phyloP scores from a whole-genome alignment of 2,329 filamentous ascomycete species.

The Xylaria sp. region DNA sequence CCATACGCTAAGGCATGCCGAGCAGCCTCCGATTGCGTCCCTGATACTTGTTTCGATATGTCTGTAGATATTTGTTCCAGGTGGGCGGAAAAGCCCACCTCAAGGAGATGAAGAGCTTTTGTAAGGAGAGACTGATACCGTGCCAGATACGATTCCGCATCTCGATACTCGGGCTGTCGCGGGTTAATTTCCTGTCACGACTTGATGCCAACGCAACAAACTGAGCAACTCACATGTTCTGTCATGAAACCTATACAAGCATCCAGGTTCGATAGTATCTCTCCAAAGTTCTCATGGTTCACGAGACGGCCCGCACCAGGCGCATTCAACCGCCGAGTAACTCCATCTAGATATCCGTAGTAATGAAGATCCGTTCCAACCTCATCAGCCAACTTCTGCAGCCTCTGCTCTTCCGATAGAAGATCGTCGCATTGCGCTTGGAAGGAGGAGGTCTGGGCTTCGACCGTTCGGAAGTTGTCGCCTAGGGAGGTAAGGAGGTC shows the following conservation, averaged over 20 bases:
- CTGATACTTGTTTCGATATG: slow-evolving; percentile 49
- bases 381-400: slow-evolving; percentile 74
- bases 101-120: slow-evolving; percentile 57
- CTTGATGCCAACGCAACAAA: not conserved
- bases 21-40: slow-evolving; percentile 54
- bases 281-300: slow-evolving; percentile 75
- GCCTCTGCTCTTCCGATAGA: slow-evolving; percentile 70
- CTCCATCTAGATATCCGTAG: slow-evolving; percentile 88
- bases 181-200: slow-evolving; percentile 15
- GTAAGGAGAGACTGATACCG: slow-evolving; percentile 77
- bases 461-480: slow-evolving; percentile 80
- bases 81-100: slow-evolving; percentile 50
- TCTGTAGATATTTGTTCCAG: slow-evolving; percentile 51
- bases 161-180: slow-evolving; percentile 68
- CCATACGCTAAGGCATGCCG: slow-evolving; percentile 56
- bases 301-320: slow-evolving; percentile 84
- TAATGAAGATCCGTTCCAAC: slow-evolving; percentile 89
- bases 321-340: slow-evolving; percentile 84
- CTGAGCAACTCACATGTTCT: slow-evolving; percentile 58
- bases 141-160: slow-evolving; percentile 81
- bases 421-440: slow-evolving; percentile 87
- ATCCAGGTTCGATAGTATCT: slow-evolving; percentile 83
- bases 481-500: slow-evolving; percentile 72
- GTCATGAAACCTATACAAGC: slow-evolving; percentile 92
- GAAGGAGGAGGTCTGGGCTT: slow-evolving; percentile 87